phyloP scores from a whole-genome alignment of 1,284 basidiomycete species.

The Athelia sp. region DNA sequence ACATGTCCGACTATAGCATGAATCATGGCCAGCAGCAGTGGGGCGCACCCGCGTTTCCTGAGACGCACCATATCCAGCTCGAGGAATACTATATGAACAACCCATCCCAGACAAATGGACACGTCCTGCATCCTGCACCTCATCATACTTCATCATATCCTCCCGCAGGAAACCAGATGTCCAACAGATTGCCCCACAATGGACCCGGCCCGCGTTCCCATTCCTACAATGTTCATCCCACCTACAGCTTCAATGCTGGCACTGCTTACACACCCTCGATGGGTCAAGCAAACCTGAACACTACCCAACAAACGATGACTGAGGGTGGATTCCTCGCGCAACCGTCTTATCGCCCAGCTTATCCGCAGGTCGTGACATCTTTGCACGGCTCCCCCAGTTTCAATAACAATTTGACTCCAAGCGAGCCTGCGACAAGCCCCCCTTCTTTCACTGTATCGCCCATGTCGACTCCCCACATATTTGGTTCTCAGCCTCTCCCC shows the following conservation, averaged over 20 bases:
- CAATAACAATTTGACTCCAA: background rate
- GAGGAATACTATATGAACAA: slow-evolving; percentile 1
- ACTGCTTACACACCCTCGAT: no score
- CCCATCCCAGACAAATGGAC: background rate
- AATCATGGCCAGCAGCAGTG: no score
- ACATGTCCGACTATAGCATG: no score
- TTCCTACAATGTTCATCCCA: background rate
- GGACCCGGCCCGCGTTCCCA: background rate
- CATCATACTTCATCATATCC: background rate
- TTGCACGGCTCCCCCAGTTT: background rate
- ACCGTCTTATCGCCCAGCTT: background rate
- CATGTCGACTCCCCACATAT: background rate
- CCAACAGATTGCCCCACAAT: background rate
- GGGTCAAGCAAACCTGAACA: no score
- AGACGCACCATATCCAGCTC: background rate
- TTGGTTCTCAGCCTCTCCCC: background rate
- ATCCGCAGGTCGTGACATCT: background rate
- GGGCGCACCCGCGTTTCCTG: no score
- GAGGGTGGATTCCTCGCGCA: background rate
- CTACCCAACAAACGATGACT: background rate
- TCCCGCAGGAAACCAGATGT: background rate
- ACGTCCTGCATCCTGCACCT: background rate
- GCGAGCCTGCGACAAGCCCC: background rate
- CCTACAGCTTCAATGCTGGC: background rate
- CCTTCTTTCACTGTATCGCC: background rate